Percentiles rank a stretch among this genome's conserved stretches.
Conservation (phyloP, 768 basidiomycete genomes). For the Porpolomopsis calyptriformis region DNA sequence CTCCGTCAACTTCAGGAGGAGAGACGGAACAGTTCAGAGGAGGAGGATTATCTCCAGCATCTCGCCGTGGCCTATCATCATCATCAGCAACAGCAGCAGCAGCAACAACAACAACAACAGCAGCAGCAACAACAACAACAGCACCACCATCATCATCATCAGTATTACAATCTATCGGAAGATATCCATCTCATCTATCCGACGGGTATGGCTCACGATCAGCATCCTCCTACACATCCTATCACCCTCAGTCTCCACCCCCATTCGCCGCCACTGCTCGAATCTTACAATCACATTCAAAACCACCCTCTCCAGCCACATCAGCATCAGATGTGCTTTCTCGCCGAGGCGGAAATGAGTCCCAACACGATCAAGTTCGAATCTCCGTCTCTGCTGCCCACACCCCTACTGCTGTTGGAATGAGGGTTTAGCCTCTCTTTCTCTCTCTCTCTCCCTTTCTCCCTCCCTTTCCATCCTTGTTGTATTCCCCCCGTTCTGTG, state of each 20-base stretch:
- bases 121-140: constrained; percentile 10
- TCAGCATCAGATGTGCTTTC: constrained; percentile 15
- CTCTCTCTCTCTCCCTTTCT: no score
- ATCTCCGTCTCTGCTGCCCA: constrained; percentile 31
- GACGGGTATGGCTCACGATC: constrained; percentile 7
- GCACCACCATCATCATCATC: constrained; percentile 16
- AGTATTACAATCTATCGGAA: constrained; percentile 8
- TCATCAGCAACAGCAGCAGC: constrained; percentile 11
- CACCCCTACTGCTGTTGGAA: constrained; percentile 39
- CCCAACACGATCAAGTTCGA: constrained; percentile 30
- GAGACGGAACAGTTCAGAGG: constrained; percentile 15
- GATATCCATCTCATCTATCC: constrained; percentile 6
- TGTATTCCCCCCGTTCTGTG: no score
- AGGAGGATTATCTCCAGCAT: constrained; percentile 15
- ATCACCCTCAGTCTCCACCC: constrained; percentile 2
- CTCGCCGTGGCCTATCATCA: constrained; percentile 9
- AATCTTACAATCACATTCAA: not conserved
- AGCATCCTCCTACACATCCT: constrained; percentile 4
- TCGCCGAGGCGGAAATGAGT: constrained; percentile 12
- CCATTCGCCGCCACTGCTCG: constrained; percentile 1
- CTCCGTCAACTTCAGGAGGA: constrained; percentile 14
- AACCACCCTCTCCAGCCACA: not conserved
- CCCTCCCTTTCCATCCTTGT: no score
- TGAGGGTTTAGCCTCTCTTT: constrained; percentile 40
- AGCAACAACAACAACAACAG: no score